These are phyloP conservation scores for Debaryomyces udenii DNA, from an alignment of 1,139 yeast genomes.

Conservation along the genomic window DNA sequence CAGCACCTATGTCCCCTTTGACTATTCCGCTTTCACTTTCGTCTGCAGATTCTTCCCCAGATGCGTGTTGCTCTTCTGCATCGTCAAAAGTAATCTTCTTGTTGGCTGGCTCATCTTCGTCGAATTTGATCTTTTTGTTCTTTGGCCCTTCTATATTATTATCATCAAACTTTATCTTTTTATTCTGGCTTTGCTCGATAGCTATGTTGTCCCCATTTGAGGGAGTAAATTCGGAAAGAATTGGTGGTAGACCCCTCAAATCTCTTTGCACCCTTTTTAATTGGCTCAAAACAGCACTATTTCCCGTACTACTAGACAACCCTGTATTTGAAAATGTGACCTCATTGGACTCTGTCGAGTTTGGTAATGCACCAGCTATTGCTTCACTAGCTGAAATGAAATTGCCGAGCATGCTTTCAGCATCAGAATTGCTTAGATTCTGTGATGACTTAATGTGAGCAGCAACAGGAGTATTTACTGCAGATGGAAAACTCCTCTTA, in stretches of 20 bases:
- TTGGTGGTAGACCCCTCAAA: slow-evolving; percentile 73
- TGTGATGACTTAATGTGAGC: slow-evolving; percentile 36
- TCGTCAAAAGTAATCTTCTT: slow-evolving; percentile 36
- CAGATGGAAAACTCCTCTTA: slow-evolving; percentile 44
- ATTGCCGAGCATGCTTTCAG: slow-evolving; percentile 48
- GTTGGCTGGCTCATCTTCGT: slow-evolving; percentile 17
- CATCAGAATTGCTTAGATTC: slow-evolving; percentile 39
- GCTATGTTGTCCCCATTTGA: slow-evolving; percentile 8
- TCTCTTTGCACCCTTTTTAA: slow-evolving; percentile 69
- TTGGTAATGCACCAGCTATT: slow-evolving; percentile 24
- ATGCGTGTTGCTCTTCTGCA: slow-evolving; percentile 15
- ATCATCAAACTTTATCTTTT: slow-evolving; percentile 29
- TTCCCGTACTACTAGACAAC: slow-evolving; percentile 27
- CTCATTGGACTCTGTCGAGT: slow-evolving; percentile 11
- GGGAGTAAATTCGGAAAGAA: slow-evolving; percentile 30
- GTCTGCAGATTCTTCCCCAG: slow-evolving; percentile 10
- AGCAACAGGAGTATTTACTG: slow-evolving; percentile 55
- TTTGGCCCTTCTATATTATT: slow-evolving; percentile 24
- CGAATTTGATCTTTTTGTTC: slow-evolving; percentile 34
- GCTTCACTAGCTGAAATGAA: slow-evolving; percentile 48
- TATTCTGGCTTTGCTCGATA: slow-evolving; percentile 23
- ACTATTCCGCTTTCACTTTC: slow-evolving; percentile 23
- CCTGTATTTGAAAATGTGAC: slow-evolving; percentile 18
- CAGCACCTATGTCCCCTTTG: slow-evolving; percentile 18
- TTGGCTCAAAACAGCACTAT: slow-evolving; percentile 54